Percentiles rank a stretch among this genome's conserved stretches.
Evolutionary conservation across 805 yeast genomes (phyloP).

Genomic region (Candida sithepensis): DNA sequence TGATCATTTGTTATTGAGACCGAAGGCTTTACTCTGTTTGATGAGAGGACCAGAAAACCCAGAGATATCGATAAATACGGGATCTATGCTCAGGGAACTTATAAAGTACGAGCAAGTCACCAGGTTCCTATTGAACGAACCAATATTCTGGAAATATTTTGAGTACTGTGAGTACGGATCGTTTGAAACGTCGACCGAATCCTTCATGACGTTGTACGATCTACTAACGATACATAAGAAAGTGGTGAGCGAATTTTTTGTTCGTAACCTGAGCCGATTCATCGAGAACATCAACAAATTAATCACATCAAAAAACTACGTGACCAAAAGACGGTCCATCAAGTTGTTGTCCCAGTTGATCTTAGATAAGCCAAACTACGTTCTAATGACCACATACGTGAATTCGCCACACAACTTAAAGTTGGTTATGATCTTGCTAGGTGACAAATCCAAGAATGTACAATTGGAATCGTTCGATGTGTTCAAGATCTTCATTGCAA

Average conservation of each 20-base stretch:
- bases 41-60: slow-evolving; percentile 70
- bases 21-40: slow-evolving; percentile 59
- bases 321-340: slow-evolving; percentile 86
- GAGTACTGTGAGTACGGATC: slow-evolving; percentile 69
- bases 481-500: slow-evolving; percentile 93
- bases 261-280: slow-evolving; percentile 53
- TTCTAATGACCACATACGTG: slow-evolving; percentile 71
- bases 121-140: slow-evolving; percentile 53
- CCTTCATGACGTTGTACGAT: slow-evolving; percentile 74
- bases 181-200: slow-evolving; percentile 89
- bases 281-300: slow-evolving; percentile 61
- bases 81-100: slow-evolving; percentile 81
- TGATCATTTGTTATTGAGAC: slow-evolving; percentile 69
- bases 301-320: slow-evolving; percentile 78
- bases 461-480: slow-evolving; percentile 90
- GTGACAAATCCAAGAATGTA: slow-evolving; percentile 85
- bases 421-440: slow-evolving; percentile 76
- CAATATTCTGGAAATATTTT: slow-evolving; percentile 78
- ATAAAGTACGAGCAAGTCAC: slow-evolving; percentile 72
- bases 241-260: slow-evolving; percentile 68
- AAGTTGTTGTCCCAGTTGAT: slow-evolving; percentile 72
- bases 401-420: slow-evolving; percentile 80
- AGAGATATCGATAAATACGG: slow-evolving; percentile 70
- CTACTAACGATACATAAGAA: slow-evolving; percentile 66
- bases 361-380: slow-evolving; percentile 64